A percentile compares a stretch with the other conserved stretches of the same genome.
phyloP scores from a whole-genome alignment of 257 asterid species.

The Przewalskia tangutica region DNA sequence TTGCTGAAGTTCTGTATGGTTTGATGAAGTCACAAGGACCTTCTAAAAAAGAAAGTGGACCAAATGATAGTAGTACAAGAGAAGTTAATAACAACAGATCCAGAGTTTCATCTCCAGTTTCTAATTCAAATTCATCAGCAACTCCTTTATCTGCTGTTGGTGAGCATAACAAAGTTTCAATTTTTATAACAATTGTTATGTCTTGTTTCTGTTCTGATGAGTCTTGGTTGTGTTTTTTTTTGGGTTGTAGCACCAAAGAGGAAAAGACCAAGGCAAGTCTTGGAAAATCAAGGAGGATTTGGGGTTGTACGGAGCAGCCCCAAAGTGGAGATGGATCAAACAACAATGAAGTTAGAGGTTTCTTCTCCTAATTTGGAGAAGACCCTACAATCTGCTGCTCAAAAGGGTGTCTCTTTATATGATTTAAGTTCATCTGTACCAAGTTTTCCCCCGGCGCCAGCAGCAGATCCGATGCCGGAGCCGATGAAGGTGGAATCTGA shows the following conservation, averaged over 20 bases:
- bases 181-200: not conserved
- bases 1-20: conserved; percentile 84
- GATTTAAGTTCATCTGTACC: conserved; percentile 30
- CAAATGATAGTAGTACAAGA: conserved; percentile 29
- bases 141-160: conserved; percentile 61
- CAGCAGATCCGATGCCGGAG: conserved; percentile 17
- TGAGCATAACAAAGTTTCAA: conserved; percentile 16
- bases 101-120: conserved; percentile 54
- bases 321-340: conserved; percentile 48
- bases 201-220: not conserved
- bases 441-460: conserved; percentile 3
- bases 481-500: conserved; percentile 30
- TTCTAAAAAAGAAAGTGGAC: too few species aligned
- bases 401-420: conserved; percentile 21
- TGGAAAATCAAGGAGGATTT: conserved; percentile 35
- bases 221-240: not conserved
- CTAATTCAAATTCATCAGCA: conserved; percentile 37
- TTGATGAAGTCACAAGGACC: conserved; percentile 61
- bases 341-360: conserved; percentile 36
- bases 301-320: conserved; percentile 39
- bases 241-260: conserved; percentile 64
- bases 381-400: conserved; percentile 33
- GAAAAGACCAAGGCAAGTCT: conserved; percentile 68
- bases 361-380: conserved; percentile 43
- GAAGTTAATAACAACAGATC: conserved; percentile 57